phyloP scores from a whole-genome alignment of 2,329 filamentous ascomycete species.

The Ophiocordyceps robertsii region DNA sequence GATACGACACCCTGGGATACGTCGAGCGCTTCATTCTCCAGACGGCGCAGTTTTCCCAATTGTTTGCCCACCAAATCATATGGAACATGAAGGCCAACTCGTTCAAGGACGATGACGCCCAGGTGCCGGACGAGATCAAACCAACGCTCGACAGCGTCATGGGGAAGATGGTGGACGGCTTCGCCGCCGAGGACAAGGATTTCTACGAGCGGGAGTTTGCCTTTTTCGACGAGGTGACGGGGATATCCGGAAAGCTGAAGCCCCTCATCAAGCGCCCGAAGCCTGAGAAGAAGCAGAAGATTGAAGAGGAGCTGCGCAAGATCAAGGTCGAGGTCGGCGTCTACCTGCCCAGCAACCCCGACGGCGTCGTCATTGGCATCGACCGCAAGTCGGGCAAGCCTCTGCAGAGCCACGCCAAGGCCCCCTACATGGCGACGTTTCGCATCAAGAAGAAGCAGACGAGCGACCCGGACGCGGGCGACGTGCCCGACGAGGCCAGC shows the following conservation, averaged over 20 bases:
- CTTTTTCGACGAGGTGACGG: conserved; percentile 97
- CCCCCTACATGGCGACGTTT: conserved; percentile 98
- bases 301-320: conserved; percentile 93
- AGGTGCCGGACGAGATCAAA: conserved; percentile 82
- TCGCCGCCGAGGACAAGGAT: conserved; percentile 60
- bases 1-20: conserved; percentile 87
- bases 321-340: conserved; percentile 96
- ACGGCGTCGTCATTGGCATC: conserved; percentile 94
- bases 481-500: conserved; percentile 30
- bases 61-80: conserved; percentile 98
- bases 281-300: conserved; percentile 97
- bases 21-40: conserved; percentile 94
- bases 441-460: conserved; percentile 72
- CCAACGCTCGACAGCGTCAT: conserved; percentile 87
- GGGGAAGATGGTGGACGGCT: conserved; percentile 68
- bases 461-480: conserved; percentile 33
- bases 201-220: conserved; percentile 93
- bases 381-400: conserved; percentile 97
- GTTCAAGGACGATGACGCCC: conserved; percentile 90
- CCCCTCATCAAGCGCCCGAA: conserved; percentile 87
- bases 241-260: conserved; percentile 88
- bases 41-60: conserved; percentile 91
- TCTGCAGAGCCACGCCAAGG: conserved; percentile 93
- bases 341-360: conserved; percentile 92
- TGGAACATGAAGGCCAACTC: conserved; percentile 99